Evolutionary conservation across 1,139 yeast species (phyloP).

Genomic region (Scheffersomyces illinoinensis): DNA sequence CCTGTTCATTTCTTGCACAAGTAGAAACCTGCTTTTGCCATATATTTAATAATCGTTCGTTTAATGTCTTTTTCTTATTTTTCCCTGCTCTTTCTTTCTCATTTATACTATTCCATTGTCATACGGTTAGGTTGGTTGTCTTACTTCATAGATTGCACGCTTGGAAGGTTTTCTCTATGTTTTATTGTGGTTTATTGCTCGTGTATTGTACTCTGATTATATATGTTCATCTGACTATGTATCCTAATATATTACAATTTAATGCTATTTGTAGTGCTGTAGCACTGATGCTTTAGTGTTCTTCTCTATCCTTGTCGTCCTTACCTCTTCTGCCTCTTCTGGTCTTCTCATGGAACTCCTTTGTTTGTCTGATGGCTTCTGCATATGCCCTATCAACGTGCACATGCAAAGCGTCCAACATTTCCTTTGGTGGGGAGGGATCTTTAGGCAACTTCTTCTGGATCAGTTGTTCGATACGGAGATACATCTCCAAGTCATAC

Average conservation of each 20-base stretch:
- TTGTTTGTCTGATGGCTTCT: slow-evolving; percentile 83
- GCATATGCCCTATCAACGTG: slow-evolving; percentile 92
- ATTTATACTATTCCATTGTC: neutral
- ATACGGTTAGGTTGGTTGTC: neutral
- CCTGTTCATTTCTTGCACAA: slow-evolving; percentile 67
- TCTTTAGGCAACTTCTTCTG: slow-evolving; percentile 82
- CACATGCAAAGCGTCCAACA: slow-evolving; percentile 75
- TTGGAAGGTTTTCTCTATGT: neutral
- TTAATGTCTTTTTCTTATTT: neutral
- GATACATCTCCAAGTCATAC: slow-evolving; percentile 85
- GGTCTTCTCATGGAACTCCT: slow-evolving; percentile 58
- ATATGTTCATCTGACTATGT: neutral
- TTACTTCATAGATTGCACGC: neutral
- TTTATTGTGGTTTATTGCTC: neutral
- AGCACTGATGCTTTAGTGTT: slow-evolving; percentile 8
- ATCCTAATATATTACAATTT: neutral
- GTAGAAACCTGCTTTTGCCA: slow-evolving; percentile 5
- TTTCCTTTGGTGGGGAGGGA: slow-evolving; percentile 69
- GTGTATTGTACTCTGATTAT: neutral
- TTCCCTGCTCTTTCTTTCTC: neutral
- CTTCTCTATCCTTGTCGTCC: slow-evolving; percentile 23
- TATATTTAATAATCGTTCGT: neutral
- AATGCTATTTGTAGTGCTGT: neutral
- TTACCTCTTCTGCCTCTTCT: slow-evolving; percentile 19
- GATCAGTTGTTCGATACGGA: slow-evolving; percentile 85